Percentiles rank a stretch among this genome's conserved stretches.
phyloP scores from a whole-genome alignment of 495 filamentous ascomycete species.

The Penicillium tannophilum region DNA sequence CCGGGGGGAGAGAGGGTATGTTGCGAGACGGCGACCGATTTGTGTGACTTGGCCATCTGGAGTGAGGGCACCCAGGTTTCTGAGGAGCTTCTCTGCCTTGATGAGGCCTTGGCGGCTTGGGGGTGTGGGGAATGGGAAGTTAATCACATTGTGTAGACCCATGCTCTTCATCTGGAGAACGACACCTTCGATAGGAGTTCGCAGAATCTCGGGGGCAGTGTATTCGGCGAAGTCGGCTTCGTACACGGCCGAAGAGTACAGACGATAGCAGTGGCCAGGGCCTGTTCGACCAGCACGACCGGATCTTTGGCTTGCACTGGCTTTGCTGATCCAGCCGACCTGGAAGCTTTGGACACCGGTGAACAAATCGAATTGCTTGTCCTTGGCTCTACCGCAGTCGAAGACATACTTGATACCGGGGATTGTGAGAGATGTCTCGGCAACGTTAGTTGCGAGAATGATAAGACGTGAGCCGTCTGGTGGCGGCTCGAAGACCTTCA shows the following conservation, averaged over 20 bases:
- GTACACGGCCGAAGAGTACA: slow-evolving; percentile 94
- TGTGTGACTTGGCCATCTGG: slow-evolving; percentile 72
- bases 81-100: slow-evolving; percentile 84
- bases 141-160: slow-evolving; percentile 85
- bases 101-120: slow-evolving; percentile 77
- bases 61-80: slow-evolving; percentile 69
- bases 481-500: slow-evolving; percentile 87
- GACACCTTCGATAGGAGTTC: slow-evolving; percentile 89
- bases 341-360: slow-evolving; percentile 96
- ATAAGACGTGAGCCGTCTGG: slow-evolving; percentile 85
- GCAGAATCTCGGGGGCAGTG: slow-evolving; percentile 82
- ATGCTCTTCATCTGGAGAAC: slow-evolving; percentile 95
- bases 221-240: slow-evolving; percentile 89
- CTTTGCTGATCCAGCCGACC: slow-evolving; percentile 96
- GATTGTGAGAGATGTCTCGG: slow-evolving; percentile 95
- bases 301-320: slow-evolving; percentile 87
- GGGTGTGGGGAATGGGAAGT: slow-evolving; percentile 97
- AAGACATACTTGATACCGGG: slow-evolving; percentile 96
- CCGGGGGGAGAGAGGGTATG: slow-evolving; percentile 86
- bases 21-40: slow-evolving; percentile 76
- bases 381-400: slow-evolving; percentile 89
- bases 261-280: slow-evolving; percentile 90
- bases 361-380: slow-evolving; percentile 77
- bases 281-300: slow-evolving; percentile 96
- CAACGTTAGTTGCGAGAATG: slow-evolving; percentile 94